These are phyloP conservation scores for Ceratonia siliqua DNA, from an alignment of 306 rosid species.

Conservation along the genomic window DNA sequence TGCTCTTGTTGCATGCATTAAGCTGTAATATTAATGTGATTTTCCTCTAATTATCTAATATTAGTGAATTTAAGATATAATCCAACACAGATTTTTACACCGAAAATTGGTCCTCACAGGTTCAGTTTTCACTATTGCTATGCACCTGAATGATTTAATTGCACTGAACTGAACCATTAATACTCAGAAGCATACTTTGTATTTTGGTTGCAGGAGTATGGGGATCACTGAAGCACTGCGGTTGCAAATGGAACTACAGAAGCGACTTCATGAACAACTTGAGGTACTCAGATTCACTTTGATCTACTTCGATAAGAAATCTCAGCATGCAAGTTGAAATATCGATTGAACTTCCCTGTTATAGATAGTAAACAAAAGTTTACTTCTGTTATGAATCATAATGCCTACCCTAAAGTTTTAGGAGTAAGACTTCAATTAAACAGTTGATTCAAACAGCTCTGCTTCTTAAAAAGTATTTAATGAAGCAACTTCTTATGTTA, in stretches of 20 bases:
- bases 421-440: not conserved
- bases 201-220: constrained; percentile 56
- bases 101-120: not conserved
- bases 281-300: constrained; percentile 62
- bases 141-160: not conserved
- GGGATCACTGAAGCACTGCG: constrained; percentile 92
- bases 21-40: not conserved
- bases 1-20: not conserved
- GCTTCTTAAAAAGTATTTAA: not conserved
- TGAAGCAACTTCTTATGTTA: not conserved
- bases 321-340: not conserved
- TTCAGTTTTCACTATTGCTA: constrained; percentile 1
- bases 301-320: not conserved
- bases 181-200: constrained; percentile 21
- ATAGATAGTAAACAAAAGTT: not conserved
- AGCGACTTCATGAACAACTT: constrained; percentile 95
- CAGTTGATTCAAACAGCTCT: not conserved
- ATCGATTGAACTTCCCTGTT: not conserved
- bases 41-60: not conserved
- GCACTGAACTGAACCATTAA: not conserved
- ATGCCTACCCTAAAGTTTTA: not conserved
- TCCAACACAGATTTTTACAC: not conserved
- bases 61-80: constrained; percentile 3
- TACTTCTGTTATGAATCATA: not conserved
- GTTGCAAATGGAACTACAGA: constrained; percentile 96